A percentile compares a stretch with the other conserved stretches of the same genome.
Evolutionary conservation across 2,329 filamentous ascomycete species (phyloP).

Genomic region (Allantophomopsis cytisporea): DNA sequence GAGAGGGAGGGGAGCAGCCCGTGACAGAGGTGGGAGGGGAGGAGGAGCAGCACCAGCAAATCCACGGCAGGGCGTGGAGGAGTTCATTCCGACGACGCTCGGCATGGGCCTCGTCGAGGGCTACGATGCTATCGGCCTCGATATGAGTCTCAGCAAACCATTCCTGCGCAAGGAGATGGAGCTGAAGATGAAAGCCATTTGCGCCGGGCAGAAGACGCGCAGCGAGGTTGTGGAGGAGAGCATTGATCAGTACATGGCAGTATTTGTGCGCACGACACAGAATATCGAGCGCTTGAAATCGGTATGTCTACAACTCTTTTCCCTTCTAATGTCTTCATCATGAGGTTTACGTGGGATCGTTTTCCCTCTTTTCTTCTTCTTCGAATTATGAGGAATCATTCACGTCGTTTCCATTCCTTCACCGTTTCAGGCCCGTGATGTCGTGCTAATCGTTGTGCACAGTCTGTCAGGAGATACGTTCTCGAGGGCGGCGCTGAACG

Average conservation of each 20-base stretch:
- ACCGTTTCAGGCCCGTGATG: not conserved
- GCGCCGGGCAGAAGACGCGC: conserved; percentile 68
- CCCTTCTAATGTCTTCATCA: not conserved
- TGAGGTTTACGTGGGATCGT: not conserved
- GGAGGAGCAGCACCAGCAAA: conserved; percentile 27
- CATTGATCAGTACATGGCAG: conserved; percentile 72
- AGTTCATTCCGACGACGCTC: conserved; percentile 86
- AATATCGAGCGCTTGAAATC: conserved; percentile 54
- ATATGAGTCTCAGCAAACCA: conserved; percentile 86
- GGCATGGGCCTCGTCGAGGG: conserved; percentile 87
- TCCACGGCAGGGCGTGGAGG: conserved; percentile 42
- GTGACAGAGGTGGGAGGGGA: conserved; percentile 23
- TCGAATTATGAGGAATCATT: no score
- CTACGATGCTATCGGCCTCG: conserved; percentile 87
- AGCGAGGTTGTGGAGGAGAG: conserved; percentile 69
- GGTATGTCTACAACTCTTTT: conserved; percentile 28
- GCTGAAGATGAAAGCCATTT: conserved; percentile 90
- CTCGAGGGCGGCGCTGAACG: conserved; percentile 9
- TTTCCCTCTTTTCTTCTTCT: conserved; percentile 3
- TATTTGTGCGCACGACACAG: conserved; percentile 71
- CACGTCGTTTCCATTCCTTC: not conserved
- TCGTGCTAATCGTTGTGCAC: not conserved
- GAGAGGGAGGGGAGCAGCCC: conserved; percentile 18
- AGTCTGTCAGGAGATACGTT: conserved; percentile 18
- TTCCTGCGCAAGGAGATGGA: conserved; percentile 98